A percentile compares a stretch with the other conserved stretches of the same genome.
Conservation (phyloP, 371 early-diverging fungal species). For the Mortierella sp. region DNA sequence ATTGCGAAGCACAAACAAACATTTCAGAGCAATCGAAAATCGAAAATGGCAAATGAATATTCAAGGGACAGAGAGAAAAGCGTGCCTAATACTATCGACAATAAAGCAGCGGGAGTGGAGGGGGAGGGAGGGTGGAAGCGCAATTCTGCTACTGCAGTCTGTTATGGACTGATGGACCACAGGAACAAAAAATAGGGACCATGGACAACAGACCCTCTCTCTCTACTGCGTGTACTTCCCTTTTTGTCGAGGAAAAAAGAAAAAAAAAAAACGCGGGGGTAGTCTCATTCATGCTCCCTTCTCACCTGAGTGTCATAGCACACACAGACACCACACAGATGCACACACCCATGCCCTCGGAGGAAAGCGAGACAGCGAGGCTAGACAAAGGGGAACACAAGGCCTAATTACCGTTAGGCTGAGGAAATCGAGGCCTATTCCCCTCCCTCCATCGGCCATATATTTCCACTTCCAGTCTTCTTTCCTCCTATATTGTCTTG, state of each 20-base stretch:
- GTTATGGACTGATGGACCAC: no score
- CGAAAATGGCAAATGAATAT: no score
- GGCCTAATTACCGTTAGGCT: neutral
- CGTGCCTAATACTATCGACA: no score
- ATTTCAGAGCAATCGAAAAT: no score
- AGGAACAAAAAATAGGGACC: no score
- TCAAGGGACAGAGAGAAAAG: no score
- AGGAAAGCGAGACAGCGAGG: neutral
- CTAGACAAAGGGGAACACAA: neutral
- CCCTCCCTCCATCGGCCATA: neutral
- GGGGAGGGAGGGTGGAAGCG: no score
- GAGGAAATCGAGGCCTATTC: neutral
- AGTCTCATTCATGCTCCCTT: constrained; percentile 2
- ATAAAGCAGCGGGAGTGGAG: no score
- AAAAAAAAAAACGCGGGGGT: constrained; percentile 2
- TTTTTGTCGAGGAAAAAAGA: neutral
- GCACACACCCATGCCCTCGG: neutral
- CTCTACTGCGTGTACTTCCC: neutral
- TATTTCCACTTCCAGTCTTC: neutral
- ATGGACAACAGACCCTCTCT: no score
- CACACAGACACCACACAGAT: neutral
- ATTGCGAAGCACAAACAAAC: no score
- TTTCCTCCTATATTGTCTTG: neutral
- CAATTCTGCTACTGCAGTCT: no score
- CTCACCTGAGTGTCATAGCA: neutral